phyloP scores from a whole-genome alignment of 805 yeast species.

The Metschnikowia lochheadii region DNA sequence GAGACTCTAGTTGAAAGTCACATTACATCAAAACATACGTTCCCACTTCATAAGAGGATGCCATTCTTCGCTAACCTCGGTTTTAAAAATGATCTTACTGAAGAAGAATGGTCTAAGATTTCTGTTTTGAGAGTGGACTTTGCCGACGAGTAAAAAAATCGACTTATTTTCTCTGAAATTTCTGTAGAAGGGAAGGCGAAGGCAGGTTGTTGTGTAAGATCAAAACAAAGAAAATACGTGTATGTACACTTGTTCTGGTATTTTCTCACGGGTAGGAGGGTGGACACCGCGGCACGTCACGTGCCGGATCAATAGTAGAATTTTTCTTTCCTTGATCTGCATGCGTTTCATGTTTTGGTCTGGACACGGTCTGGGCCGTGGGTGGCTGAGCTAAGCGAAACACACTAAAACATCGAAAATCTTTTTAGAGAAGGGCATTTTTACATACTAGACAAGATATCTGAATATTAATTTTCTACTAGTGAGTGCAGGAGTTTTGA shows the following conservation, averaged over 20 bases:
- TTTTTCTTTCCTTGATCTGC: conserved; percentile 2
- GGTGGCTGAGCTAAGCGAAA: background rate
- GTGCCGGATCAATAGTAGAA: conserved; percentile 6
- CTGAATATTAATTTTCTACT: background rate
- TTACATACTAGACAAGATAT: background rate
- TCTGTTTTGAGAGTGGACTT: background rate
- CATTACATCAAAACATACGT: conserved; percentile 27
- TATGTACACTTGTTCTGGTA: conserved; percentile 13
- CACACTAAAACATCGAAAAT: background rate
- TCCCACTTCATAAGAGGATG: conserved; percentile 29
- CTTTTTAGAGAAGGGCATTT: background rate
- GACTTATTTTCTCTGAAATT: background rate
- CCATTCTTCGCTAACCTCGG: conserved; percentile 12
- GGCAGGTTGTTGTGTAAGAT: conserved; percentile 1
- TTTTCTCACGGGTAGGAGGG: conserved; percentile 10
- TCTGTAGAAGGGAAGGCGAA: background rate
- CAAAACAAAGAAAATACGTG: conserved; percentile 8
- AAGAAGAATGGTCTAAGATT: background rate
- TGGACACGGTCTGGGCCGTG: background rate
- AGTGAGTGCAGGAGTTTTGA: background rate
- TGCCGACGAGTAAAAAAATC: background rate
- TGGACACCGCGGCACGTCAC: conserved; percentile 13
- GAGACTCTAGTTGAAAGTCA: background rate
- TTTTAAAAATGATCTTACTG: background rate
- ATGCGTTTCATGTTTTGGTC: conserved; percentile 3